phyloP scores from a whole-genome alignment of 2,329 filamentous ascomycete genomes.

The Eutypella sp. region DNA sequence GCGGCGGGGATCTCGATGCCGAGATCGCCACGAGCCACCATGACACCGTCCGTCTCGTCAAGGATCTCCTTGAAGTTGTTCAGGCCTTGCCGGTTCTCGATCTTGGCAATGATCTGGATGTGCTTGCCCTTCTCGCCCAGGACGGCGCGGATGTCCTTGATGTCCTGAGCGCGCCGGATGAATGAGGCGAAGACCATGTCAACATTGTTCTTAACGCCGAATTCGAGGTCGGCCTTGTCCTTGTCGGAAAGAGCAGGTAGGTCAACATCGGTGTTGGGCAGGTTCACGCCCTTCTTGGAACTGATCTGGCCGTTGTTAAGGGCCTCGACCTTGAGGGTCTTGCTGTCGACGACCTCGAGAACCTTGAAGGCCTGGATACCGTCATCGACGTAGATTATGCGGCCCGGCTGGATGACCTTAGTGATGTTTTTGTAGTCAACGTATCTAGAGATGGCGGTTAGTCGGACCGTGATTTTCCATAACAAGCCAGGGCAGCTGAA shows the following conservation, averaged over 20 bases:
- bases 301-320: conserved; percentile 99
- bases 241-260: conserved; percentile 96
- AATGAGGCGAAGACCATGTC: conserved; percentile 99
- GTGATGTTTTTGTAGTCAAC: conserved; percentile 99
- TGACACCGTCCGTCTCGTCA: conserved; percentile 94
- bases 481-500: background rate
- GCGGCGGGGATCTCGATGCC: conserved; percentile 98
- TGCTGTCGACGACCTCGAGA: conserved; percentile 76
- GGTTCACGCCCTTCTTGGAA: conserved; percentile 98
- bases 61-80: conserved; percentile 99
- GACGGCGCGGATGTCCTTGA: conserved; percentile 82
- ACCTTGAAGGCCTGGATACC: conserved; percentile 97
- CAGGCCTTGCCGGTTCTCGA: conserved; percentile 98
- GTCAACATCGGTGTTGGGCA: conserved; percentile 97
- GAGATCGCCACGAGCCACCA: conserved; percentile 97
- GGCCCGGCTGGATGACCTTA: conserved; percentile 88
- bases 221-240: conserved; percentile 88
- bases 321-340: conserved; percentile 81
- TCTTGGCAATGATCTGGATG: conserved; percentile 99
- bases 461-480: background rate
- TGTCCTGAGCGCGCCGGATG: conserved; percentile 91
- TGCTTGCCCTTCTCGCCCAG: conserved; percentile 88
- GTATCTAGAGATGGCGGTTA: conserved; percentile 53
- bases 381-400: conserved; percentile 96
- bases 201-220: conserved; percentile 97